Base-by-base conservation (phyloP, 768 basidiomycete genomes). In the Mrakia frigida region DNA sequence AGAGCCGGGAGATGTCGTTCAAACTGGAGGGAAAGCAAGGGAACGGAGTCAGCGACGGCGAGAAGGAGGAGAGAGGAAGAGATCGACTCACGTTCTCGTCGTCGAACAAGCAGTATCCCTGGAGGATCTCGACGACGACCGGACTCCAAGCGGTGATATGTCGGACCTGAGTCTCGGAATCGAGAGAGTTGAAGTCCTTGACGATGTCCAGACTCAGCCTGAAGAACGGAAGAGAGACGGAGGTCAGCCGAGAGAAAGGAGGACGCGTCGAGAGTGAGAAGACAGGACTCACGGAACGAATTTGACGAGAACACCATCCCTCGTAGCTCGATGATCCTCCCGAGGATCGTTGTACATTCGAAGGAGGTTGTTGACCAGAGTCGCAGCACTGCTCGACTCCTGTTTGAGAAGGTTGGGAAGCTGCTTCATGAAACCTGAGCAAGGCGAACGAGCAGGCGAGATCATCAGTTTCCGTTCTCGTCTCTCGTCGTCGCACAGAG, bases 91-190 rank as follows among this genome's bases (percentile, higher is more conserved):
- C 96, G 52, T 92, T 90, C 81, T 91, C 93, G 79, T 93, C 90
- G 81, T 98, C 94, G 79, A 98, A 92, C 31, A 88, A 87, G 82
- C 90, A 90, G 82, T 93, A 94, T 10, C 97, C 97, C 76, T 92
- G 90, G 13, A 99, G 81, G 68, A 97, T 92, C 82, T 98, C 95
- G 14, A 90, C 90, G n/a, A 98, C 91, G 41, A 99, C 97, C n/a
- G 97, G 97, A 31, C 93, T 96, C 97, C 97, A 99, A 0, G 97
- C 96, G 21, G 89, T 83, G 76, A 99, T 95, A 82, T 97, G 98
- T 84, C 98, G 93, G 71, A 89, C 89, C 84, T 98, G 96, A 4
- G 90, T 93, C 77, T 98, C 96, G 3, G 90, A 84, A 65, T 92
- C 91, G 73, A 99, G 86, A 80, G 91, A 91, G 81, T 90, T 92